Evolutionary conservation across 2,329 filamentous ascomycete genomes (phyloP), one percentile per base, ranked within the genome.

Genomic region (Arthrobotrys pseudoclavata): DNA sequence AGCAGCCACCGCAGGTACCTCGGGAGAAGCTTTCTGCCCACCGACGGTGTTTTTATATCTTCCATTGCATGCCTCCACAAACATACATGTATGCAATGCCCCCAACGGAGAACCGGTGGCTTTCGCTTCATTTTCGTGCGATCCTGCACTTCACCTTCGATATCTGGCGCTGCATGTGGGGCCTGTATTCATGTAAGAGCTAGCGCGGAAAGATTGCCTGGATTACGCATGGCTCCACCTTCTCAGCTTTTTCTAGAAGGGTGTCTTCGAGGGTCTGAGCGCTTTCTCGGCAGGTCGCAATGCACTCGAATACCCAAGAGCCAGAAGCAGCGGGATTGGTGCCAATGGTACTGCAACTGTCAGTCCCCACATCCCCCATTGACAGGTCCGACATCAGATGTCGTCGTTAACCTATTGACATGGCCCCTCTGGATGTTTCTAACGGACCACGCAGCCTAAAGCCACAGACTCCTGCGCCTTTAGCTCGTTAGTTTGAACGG

Each of bases 321-420:
- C 57, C 67, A 63, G 37, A 71, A 15, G 47, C 55, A 52, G 20
- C 57, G 57, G 57, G 68, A 63, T 22, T 40, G 57, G 47, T 64
- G 57, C 68, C 68, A 70, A 71, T 71, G 57, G 68, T 40, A 69
- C 57, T 29, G 26, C 22, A 67, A 48, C 24, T 52, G 47, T 22
- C 47, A 48, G 62, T 69, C 71, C 71, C 71, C 71, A 76, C 71
- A 55, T 76, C 71, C 71, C 69, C 71, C 71, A 69, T 76, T 64
- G 37, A 76, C 71, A 64, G 62, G 57, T 76, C 71, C 71, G 71
- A 76, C 47, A 15, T 50, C 69, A 72, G 69, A 40, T 72, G 60
- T 66, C 50, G 69, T 72, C 69, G 69, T 60, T 60, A 72, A 50
- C 24, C 6, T 50, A 45, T 60, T 42, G 55, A 34, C 34, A 60